phyloP scores from a whole-genome alignment of 495 filamentous ascomycete species.

The Penicillium fimorum region DNA sequence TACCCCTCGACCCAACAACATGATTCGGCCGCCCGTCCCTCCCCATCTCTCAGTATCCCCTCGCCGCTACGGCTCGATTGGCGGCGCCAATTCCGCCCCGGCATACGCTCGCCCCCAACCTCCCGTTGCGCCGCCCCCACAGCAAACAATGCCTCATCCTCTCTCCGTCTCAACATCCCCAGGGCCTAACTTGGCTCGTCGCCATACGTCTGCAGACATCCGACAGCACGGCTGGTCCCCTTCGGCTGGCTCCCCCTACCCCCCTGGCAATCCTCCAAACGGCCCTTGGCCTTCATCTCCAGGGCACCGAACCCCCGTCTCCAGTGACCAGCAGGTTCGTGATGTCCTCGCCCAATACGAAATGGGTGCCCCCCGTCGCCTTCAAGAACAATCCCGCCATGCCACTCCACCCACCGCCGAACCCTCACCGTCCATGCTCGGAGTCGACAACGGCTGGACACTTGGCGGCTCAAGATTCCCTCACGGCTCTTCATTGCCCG shows the following conservation, averaged over 20 bases:
- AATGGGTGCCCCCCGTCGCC: conserved; percentile 58
- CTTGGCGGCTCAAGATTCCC: conserved; percentile 48
- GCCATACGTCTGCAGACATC: conserved; percentile 96
- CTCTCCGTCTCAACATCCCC: conserved; percentile 76
- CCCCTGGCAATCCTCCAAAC: conserved; percentile 28
- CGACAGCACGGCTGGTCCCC: conserved; percentile 84
- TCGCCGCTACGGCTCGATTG: conserved; percentile 82
- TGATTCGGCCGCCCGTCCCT: conserved; percentile 70
- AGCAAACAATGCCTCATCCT: conserved; percentile 69
- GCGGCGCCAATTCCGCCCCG: conserved; percentile 68
- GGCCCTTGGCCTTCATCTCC: conserved; percentile 86
- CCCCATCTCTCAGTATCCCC: conserved; percentile 75
- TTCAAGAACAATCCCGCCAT: conserved; percentile 62
- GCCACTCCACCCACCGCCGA: conserved; percentile 65
- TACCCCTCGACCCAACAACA: conserved; percentile 21
- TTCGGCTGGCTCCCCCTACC: conserved; percentile 64
- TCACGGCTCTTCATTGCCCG: conserved; percentile 54
- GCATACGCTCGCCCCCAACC: conserved; percentile 63
- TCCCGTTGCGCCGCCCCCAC: conserved; percentile 60
- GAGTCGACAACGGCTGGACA: conserved; percentile 58
- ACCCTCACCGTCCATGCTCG: conserved; percentile 45
- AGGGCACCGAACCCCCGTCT: conserved; percentile 56
- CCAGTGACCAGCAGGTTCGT: conserved; percentile 75
- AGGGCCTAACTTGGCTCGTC: conserved; percentile 67
- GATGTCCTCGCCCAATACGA: conserved; percentile 83